Percentiles rank a stretch among this genome's conserved stretches.
Evolutionary conservation across 768 basidiomycete genomes (phyloP).

Genomic region (Zangia roseola): DNA sequence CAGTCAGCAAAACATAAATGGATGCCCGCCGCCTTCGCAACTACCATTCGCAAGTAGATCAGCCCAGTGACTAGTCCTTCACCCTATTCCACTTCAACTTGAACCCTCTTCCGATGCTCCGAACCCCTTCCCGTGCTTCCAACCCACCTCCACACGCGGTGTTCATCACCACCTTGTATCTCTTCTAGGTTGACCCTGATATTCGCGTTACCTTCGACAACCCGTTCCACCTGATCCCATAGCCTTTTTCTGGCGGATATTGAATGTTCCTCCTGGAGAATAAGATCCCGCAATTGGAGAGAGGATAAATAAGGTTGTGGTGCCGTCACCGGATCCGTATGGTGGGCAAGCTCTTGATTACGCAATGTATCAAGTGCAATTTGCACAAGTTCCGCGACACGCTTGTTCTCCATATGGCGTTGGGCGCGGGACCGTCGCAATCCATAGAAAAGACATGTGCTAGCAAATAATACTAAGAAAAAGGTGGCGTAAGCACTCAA

Average conservation of each 20-base stretch:
- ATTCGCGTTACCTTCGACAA: conserved; percentile 91
- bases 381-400: conserved; percentile 72
- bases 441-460: conserved; percentile 13
- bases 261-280: conserved; percentile 80
- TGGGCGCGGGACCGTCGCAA: conserved; percentile 41
- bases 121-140: conserved; percentile 46
- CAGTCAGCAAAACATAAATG: conserved; percentile 14
- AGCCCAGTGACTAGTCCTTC: conserved; percentile 20
- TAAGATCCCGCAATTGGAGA: conserved; percentile 82
- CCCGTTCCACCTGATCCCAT: conserved; percentile 80
- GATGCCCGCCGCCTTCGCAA: conserved; percentile 10
- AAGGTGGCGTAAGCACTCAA: conserved; percentile 17
- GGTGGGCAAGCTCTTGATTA: conserved; percentile 79
- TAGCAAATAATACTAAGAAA: conserved; percentile 29
- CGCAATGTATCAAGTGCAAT: conserved; percentile 76
- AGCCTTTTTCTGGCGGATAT: conserved; percentile 60
- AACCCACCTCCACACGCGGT: conserved; percentile 90
- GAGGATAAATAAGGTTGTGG: conserved; percentile 81
- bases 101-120: conserved; percentile 36
- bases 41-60: conserved; percentile 12
- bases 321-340: conserved; percentile 74
- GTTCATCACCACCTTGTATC: conserved; percentile 80
- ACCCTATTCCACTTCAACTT: conserved; percentile 27
- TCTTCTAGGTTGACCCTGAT: conserved; percentile 85
- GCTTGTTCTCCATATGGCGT: conserved; percentile 57